Evolutionary conservation across 2,329 filamentous ascomycete genomes (phyloP).

Genomic region (Exophiala oligosperma): DNA sequence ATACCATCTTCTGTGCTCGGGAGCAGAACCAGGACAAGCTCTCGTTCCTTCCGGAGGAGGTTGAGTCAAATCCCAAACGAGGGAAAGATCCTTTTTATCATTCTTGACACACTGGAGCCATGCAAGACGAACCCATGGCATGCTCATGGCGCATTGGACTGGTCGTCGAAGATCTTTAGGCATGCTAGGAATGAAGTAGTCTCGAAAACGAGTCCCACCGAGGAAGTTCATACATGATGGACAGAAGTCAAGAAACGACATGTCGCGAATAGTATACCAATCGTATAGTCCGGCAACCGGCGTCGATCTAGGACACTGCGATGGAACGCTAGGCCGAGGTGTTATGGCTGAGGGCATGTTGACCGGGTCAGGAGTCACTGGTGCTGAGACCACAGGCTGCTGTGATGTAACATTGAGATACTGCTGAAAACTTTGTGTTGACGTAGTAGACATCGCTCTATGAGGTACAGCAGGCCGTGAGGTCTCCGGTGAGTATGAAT

Average conservation of each 20-base stretch:
- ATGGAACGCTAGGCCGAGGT: constrained; percentile 40
- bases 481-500: constrained; percentile 21
- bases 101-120: constrained; percentile 79
- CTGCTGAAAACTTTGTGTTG: constrained; percentile 8
- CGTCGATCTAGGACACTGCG: constrained; percentile 68
- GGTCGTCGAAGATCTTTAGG: constrained; percentile 58
- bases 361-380: constrained; percentile 13
- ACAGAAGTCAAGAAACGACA: constrained; percentile 76
- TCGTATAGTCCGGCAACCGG: constrained; percentile 66
- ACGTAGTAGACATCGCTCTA: constrained; percentile 15
- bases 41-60: constrained; percentile 58
- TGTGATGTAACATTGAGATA: constrained; percentile 7
- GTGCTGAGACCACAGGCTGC: constrained; percentile 4
- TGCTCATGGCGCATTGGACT: constrained; percentile 76
- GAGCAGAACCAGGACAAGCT: constrained; percentile 59
- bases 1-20: constrained; percentile 68
- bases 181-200: constrained; percentile 64
- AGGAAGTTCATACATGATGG: constrained; percentile 73
- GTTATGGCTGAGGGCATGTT: neutral
- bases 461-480: constrained; percentile 12
- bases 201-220: constrained; percentile 68
- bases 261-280: constrained; percentile 75
- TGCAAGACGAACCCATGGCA: constrained; percentile 80
- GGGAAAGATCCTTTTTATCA: constrained; percentile 61
- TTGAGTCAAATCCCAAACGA: constrained; percentile 67